Conservation (phyloP, 257 asterid genomes). For the Ocimum tenuiflorum region DNA sequence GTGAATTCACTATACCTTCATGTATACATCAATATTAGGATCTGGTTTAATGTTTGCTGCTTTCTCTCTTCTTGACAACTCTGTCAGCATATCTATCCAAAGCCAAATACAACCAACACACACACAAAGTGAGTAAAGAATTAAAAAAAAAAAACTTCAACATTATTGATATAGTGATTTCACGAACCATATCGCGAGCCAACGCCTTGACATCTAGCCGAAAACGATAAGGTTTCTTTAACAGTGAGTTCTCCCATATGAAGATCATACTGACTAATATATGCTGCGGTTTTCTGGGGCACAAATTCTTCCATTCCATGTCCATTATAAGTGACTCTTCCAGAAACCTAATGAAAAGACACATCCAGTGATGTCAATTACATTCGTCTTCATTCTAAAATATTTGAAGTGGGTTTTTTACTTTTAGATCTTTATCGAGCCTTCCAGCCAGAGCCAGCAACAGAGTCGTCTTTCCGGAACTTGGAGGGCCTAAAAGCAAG, state of each 20-base stretch:
- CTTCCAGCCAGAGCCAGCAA: constrained; percentile 65
- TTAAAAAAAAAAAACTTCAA: too few species aligned
- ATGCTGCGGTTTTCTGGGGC: constrained; percentile 57
- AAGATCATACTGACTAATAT: constrained; percentile 60
- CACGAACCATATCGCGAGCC: constrained; percentile 66
- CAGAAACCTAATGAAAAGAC: constrained; percentile 33
- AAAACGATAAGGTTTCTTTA: constrained; percentile 60
- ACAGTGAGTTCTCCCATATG: constrained; percentile 75
- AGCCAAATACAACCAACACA: not conserved
- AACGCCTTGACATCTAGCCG: constrained; percentile 72
- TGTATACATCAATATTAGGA: constrained; percentile 35
- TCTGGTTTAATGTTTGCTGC: constrained; percentile 41
- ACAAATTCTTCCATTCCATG: constrained; percentile 55
- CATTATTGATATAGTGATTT: not conserved
- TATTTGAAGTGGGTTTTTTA: not conserved
- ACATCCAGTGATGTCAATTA: not conserved
- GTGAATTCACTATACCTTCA: constrained; percentile 29
- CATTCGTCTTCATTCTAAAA: not conserved
- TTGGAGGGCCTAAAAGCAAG: constrained; percentile 64
- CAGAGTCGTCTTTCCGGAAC: constrained; percentile 65
- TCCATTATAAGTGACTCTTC: constrained; percentile 56
- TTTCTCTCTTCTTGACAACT: constrained; percentile 38
- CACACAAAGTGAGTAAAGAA: not conserved
- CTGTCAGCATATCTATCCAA: constrained; percentile 53
- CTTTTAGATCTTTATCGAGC: constrained; percentile 50